Evolutionary conservation across 495 filamentous ascomycete species (phyloP).

Genomic region (Thozetella sp.): DNA sequence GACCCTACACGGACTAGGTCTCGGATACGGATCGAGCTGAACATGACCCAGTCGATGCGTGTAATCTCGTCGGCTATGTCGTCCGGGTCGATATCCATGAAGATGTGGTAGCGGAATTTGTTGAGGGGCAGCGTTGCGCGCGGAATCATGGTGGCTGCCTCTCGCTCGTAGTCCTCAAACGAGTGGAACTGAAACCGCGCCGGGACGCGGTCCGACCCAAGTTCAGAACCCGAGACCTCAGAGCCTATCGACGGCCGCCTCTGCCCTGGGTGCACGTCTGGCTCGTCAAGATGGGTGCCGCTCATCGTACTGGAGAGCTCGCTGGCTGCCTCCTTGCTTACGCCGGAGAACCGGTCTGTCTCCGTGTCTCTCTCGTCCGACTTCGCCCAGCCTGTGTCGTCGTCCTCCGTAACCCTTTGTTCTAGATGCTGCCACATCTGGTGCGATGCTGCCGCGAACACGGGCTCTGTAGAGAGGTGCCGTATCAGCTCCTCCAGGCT

Average conservation of each 20-base stretch:
- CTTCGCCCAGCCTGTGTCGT: conserved; percentile 79
- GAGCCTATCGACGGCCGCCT: conserved; percentile 49
- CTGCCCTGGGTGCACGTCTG: conserved; percentile 22
- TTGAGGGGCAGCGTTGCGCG: conserved; percentile 60
- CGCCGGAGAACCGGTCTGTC: conserved; percentile 23
- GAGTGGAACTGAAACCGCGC: conserved; percentile 56
- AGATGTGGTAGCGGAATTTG: conserved; percentile 79
- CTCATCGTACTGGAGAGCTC: conserved; percentile 43
- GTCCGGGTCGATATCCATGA: conserved; percentile 80
- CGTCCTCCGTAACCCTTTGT: conserved; percentile 72
- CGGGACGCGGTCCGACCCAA: conserved; percentile 9
- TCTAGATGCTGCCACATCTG: conserved; percentile 72
- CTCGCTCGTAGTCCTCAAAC: conserved; percentile 73
- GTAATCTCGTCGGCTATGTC: conserved; percentile 90
- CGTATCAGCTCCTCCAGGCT: conserved; percentile 71
- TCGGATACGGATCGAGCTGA: conserved; percentile 91
- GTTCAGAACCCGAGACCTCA: conserved; percentile 34
- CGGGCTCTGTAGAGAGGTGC: conserved; percentile 65
- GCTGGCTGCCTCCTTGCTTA: conserved; percentile 17
- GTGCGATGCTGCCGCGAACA: conserved; percentile 79
- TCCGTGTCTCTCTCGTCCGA: conserved; percentile 59
- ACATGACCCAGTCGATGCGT: conserved; percentile 95
- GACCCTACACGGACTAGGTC: conserved; percentile 92
- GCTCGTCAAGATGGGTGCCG: conserved; percentile 44
- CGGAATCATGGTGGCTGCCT: conserved; percentile 68